Percentiles rank a stretch among this genome's conserved stretches.
These are phyloP conservation scores for Lindgomyces ingoldianus DNA, from an alignment of 495 filamentous ascomycete genomes.

Conservation along the genomic window DNA sequence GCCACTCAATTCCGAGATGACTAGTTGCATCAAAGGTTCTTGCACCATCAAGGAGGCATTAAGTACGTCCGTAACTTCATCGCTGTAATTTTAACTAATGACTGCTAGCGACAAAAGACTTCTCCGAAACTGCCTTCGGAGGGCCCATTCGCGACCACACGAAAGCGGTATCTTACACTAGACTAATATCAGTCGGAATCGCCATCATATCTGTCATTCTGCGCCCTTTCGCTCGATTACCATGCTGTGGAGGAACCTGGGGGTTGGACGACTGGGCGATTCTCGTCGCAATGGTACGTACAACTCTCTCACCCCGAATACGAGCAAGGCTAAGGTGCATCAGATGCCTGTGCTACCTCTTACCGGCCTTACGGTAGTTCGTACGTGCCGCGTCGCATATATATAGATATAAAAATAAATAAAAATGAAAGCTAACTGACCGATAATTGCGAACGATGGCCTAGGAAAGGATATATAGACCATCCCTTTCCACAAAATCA, in stretches of 20 bases:
- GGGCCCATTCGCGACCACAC: conserved; percentile 21
- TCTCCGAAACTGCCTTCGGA: conserved; percentile 11
- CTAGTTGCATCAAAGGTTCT: not conserved
- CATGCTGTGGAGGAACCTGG: conserved; percentile 26
- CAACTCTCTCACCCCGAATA: not conserved
- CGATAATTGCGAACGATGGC: conserved; percentile 22
- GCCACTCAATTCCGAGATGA: not conserved
- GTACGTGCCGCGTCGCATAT: conserved; percentile 4
- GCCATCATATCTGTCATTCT: conserved; percentile 20
- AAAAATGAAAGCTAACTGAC: not conserved
- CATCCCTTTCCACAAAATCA: conserved; percentile 34
- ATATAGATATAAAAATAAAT: not conserved
- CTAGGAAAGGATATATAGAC: conserved; percentile 34
- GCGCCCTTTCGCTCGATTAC: conserved; percentile 19
- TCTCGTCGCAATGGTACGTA: conserved; percentile 25
- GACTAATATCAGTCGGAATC: conserved; percentile 10
- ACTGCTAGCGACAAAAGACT: conserved; percentile 27
- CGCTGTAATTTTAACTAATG: not conserved
- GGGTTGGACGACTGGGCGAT: conserved; percentile 34
- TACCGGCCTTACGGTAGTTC: conserved; percentile 20
- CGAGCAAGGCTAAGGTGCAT: not conserved
- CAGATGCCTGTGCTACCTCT: conserved; percentile 27
- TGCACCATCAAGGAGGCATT: not conserved
- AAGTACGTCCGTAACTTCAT: not conserved
- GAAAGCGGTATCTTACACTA: conserved; percentile 17